These are phyloP conservation scores for Eucalyptus grandis DNA, from an alignment of 345 rosid species.

Conservation along the genomic window DNA sequence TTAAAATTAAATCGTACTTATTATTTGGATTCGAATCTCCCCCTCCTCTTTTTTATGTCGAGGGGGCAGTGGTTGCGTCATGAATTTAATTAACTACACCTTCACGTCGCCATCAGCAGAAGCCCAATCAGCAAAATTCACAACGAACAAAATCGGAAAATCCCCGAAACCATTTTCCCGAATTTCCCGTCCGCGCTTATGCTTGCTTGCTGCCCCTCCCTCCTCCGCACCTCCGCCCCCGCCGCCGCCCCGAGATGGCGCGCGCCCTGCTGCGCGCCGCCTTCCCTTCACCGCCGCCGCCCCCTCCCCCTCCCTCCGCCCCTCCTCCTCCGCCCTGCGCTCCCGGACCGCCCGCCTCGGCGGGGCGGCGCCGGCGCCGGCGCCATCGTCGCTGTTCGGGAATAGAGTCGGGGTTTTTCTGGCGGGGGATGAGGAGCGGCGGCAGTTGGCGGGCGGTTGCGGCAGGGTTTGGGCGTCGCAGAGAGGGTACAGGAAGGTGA, in stretches of 20 bases:
- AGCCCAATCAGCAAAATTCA: not conserved
- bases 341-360: not conserved
- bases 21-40: no score
- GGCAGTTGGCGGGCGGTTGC: not conserved
- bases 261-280: constrained; percentile 48
- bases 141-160: not conserved
- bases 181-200: not conserved
- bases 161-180: not conserved
- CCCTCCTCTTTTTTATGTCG: no score
- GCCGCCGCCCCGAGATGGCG: constrained; percentile 34
- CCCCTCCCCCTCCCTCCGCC: not conserved
- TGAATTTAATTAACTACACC: not conserved
- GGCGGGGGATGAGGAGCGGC: constrained; percentile 6
- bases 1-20: no score
- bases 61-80: no score
- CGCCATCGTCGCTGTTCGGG: not conserved
- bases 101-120: no score
- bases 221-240: constrained; percentile 27
- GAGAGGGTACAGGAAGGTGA: constrained; percentile 63
- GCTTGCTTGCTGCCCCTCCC: not conserved
- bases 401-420: constrained; percentile 25
- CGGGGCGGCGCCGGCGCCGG: not conserved
- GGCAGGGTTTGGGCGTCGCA: constrained; percentile 19
- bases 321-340: not conserved
- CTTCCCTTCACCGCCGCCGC: not conserved